Percentiles rank a stretch among this genome's conserved stretches.
These are phyloP conservation scores for Agapanthus africanus DNA, from an alignment of 106 monocot genomes.

Conservation along the genomic window DNA sequence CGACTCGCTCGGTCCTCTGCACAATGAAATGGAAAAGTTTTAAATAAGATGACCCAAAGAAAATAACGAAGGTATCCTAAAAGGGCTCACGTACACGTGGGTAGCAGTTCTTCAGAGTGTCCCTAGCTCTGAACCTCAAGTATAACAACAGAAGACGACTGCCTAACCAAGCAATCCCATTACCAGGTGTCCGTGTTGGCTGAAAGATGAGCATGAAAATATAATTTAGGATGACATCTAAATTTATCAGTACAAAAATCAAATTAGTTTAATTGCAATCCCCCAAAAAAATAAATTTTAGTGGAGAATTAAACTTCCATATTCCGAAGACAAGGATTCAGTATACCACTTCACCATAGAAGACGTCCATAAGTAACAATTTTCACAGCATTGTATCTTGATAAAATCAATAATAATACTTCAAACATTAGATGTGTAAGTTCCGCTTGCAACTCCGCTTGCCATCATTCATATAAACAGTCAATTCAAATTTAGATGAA, in stretches of 20 bases:
- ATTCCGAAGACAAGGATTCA: not conserved
- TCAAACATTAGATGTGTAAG: too few species aligned
- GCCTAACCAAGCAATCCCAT: constrained; percentile 53
- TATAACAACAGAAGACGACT: constrained; percentile 55
- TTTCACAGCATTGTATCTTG: too few species aligned
- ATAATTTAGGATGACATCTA: not conserved
- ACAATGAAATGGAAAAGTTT: not conserved
- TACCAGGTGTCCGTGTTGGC: constrained; percentile 32
- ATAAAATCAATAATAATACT: too few species aligned
- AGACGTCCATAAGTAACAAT: too few species aligned
- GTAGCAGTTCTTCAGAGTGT: constrained; percentile 59
- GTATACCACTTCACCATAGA: not conserved
- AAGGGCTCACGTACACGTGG: constrained; percentile 46
- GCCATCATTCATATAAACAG: too few species aligned
- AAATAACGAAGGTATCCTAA: not conserved
- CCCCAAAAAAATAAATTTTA: not conserved
- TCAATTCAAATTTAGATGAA: too few species aligned
- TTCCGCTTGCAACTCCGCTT: too few species aligned
- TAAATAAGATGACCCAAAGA: not conserved
- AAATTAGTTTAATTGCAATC: too few species aligned
- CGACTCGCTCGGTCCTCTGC: constrained; percentile 63
- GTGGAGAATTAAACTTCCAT: not conserved
- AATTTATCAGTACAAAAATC: not conserved
- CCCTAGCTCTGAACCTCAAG: constrained; percentile 43
- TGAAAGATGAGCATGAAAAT: constrained; percentile 11